Evolutionary conservation across 2,329 filamentous ascomycete species (phyloP).

Genomic region (Hymenotorrendiella dingleyae): DNA sequence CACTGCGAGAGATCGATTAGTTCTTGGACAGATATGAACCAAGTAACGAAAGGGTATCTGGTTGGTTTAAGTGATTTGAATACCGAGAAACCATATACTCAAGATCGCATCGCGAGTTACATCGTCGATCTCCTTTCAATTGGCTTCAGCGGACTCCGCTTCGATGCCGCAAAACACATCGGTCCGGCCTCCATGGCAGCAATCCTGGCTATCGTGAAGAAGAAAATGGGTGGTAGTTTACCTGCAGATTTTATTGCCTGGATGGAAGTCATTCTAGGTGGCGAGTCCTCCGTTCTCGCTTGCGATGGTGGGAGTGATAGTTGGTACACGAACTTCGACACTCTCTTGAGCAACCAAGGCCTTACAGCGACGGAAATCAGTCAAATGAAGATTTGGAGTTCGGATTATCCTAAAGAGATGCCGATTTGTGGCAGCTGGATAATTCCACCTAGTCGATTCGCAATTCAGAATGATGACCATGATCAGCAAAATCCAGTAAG

Average conservation of each 20-base stretch:
- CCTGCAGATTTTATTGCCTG: slow-evolving; percentile 28
- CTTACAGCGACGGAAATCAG: slow-evolving; percentile 22
- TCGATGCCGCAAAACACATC: slow-evolving; percentile 30
- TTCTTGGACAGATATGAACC: slow-evolving; percentile 26
- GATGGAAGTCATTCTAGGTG: slow-evolving; percentile 29
- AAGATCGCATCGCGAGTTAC: slow-evolving; percentile 28
- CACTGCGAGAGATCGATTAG: slow-evolving; percentile 27
- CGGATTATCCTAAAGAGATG: slow-evolving; percentile 26
- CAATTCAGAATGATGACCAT: slow-evolving; percentile 30
- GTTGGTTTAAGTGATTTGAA: slow-evolving; percentile 26
- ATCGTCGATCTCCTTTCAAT: slow-evolving; percentile 27
- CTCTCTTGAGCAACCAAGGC: slow-evolving; percentile 17
- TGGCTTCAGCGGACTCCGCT: slow-evolving; percentile 27
- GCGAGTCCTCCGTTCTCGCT: slow-evolving; percentile 24
- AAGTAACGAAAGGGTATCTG: slow-evolving; percentile 28
- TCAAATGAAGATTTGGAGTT: slow-evolving; percentile 30
- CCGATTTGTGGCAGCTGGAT: slow-evolving; percentile 11
- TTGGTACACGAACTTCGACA: slow-evolving; percentile 28
- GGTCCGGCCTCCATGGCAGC: slow-evolving; percentile 23
- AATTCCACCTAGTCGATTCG: slow-evolving; percentile 17
- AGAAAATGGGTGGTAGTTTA: slow-evolving; percentile 25
- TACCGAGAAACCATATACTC: slow-evolving; percentile 28
- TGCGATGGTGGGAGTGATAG: slow-evolving; percentile 24
- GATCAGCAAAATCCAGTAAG: slow-evolving; percentile 27
- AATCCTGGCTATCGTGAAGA: slow-evolving; percentile 24